Percentiles rank a stretch among this genome's conserved stretches.
phyloP scores from a whole-genome alignment of 1,284 basidiomycete genomes.

The Leccinum griseonigrum region DNA sequence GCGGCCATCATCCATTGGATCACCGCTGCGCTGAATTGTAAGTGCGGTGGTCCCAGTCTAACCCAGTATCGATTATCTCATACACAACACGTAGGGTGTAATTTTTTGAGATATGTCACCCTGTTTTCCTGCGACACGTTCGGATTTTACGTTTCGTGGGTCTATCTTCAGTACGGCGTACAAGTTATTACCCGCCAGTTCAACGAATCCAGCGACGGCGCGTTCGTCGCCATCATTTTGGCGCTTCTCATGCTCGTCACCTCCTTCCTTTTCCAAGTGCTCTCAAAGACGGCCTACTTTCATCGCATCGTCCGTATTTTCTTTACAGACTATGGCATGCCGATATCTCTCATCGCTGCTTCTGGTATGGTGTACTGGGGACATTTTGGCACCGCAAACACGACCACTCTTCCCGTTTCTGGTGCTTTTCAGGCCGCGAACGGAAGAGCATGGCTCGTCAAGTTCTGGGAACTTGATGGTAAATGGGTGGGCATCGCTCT shows the following conservation, averaged over 20 bases:
- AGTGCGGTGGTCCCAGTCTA: constrained; percentile 22
- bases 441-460: constrained; percentile 81
- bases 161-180: constrained; percentile 88
- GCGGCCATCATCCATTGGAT: constrained; percentile 91
- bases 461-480: constrained; percentile 87
- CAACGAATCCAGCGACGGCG: constrained; percentile 41
- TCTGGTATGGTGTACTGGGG: constrained; percentile 87
- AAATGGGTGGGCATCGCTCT: constrained; percentile 88
- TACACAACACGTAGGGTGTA: constrained; percentile 56
- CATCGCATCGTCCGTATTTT: constrained; percentile 74
- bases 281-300: constrained; percentile 65
- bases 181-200: constrained; percentile 82
- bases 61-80: constrained; percentile 1
- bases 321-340: constrained; percentile 87
- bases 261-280: constrained; percentile 70
- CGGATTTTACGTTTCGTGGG: constrained; percentile 87
- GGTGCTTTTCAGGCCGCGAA: constrained; percentile 73
- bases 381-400: constrained; percentile 61
- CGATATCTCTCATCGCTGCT: constrained; percentile 71
- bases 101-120: constrained; percentile 84
- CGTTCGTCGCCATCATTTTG: constrained; percentile 73
- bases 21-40: constrained; percentile 81
- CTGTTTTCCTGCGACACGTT: constrained; percentile 93
- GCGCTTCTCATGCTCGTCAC: constrained; percentile 74
- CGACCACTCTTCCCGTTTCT: constrained; percentile 67